These are phyloP conservation scores for Coemansia sp. DNA, from an alignment of 192 early-diverging fungal species.

Conservation along the genomic window DNA sequence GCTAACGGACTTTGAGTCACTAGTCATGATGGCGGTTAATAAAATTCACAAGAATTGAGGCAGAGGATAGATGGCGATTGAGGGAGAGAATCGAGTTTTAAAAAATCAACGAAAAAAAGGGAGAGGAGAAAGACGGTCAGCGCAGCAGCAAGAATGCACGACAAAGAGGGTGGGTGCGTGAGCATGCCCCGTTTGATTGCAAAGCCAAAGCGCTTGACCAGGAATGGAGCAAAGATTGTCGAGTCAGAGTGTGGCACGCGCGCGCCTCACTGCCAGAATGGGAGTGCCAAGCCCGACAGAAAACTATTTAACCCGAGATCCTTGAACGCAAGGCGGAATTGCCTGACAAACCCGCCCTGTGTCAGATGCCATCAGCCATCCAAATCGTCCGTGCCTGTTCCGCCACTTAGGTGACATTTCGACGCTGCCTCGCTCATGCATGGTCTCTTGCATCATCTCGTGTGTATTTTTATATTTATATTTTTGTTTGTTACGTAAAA, in stretches of 20 bases:
- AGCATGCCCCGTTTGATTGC: not conserved
- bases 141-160: not conserved
- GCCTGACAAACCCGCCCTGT: not conserved
- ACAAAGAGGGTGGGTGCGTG: not conserved
- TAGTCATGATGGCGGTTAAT: slow-evolving; percentile 22
- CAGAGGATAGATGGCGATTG: not conserved
- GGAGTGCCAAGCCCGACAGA: not conserved
- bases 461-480: not conserved
- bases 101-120: slow-evolving; percentile 1
- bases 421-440: not conserved
- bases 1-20: slow-evolving; percentile 38
- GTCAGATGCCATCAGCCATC: not conserved
- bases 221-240: not conserved
- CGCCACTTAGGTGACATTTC: not conserved
- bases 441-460: not conserved
- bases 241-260: not conserved
- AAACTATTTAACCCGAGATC: not conserved
- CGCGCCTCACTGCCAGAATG: not conserved
- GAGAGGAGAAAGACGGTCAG: not conserved
- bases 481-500: not conserved
- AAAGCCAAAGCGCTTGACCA: not conserved
- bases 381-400: not conserved
- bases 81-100: not conserved
- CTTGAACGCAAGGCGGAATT: not conserved
- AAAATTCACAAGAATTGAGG: not conserved